Evolutionary conservation across 768 basidiomycete genomes (phyloP), one percentile per base, ranked within the genome.

Genomic region (Termitomyces heimii): DNA sequence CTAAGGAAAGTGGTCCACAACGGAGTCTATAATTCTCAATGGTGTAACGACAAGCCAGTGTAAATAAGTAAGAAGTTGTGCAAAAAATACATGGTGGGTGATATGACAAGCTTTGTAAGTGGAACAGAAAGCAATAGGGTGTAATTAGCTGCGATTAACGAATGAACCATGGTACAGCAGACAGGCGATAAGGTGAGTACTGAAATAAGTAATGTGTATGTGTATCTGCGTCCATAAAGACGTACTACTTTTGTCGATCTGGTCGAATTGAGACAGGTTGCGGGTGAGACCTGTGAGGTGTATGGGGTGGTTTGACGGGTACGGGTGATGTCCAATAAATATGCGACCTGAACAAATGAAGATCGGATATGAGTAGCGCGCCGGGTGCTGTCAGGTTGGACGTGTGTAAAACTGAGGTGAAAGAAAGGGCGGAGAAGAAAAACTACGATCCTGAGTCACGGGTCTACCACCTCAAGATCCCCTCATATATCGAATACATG

Each of bases 401-500:
- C 13, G 29, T 16, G 10, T 39, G 18, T 3, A 16, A n/a, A 16
- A n/a, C 18, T 12, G n/a, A 13, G 26, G 1, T 24, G 20, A 50
- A 9, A 2, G 18, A 20, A 5, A 28, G 24, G 20, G 34, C 0
- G 5, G 7, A 16, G 22, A 5, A 34, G 34, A 26, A 16, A 12
- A 20, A 14, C 10, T 29, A 20, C 3, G 12, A 13, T 24, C 22
- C 13, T 49, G 34, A 24, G 14, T 50, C 49, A 24, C 7, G 14
- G 9, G 35, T 26, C 50, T 51, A 75, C 85, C 84, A 91, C 40
- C 85, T 77, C 31, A 95, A 74, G 31, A 86, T 76, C 26, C 88
- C 84, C 70, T 98, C 95, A 66, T 98, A 98, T 67, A 97, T 94
- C 59, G 85, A 86, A 74, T 88, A 99, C 96, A 98, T 98, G 62